Conservation (phyloP, 352 stramenopile species). For the Pythium dissotocum region DNA sequence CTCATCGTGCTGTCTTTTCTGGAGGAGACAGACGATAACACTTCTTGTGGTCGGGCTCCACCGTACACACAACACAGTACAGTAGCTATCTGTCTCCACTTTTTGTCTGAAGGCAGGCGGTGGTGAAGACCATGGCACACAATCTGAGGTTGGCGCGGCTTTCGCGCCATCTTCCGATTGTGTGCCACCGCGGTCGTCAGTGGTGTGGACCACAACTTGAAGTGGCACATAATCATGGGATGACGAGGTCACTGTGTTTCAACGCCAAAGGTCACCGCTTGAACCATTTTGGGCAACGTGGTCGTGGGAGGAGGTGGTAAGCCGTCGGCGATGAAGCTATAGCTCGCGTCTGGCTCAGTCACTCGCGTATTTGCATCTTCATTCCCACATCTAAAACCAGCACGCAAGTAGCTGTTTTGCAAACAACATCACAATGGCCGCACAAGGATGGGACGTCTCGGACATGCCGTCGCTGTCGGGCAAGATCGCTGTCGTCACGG, state of each 20-base stretch:
- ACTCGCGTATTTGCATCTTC: not conserved
- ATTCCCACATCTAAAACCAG: not conserved
- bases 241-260: not conserved
- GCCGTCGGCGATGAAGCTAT: not conserved
- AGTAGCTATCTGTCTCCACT: too few species aligned
- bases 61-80: too few species aligned
- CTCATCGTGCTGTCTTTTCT: too few species aligned
- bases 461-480: conserved; percentile 37
- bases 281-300: not conserved
- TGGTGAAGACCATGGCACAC: not conserved
- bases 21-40: too few species aligned
- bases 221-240: not conserved
- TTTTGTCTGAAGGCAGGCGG: too few species aligned
- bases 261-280: not conserved
- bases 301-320: not conserved
- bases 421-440: conserved; percentile 4
- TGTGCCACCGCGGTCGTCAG: not conserved
- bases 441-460: conserved; percentile 24
- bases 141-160: conserved; percentile 8
- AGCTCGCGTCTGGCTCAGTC: too few species aligned
- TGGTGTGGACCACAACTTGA: conserved; percentile 6
- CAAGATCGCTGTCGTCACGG: conserved; percentile 83
- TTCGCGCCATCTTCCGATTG: conserved; percentile 7
- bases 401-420: not conserved
- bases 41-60: too few species aligned